These are phyloP conservation scores for Aspergillus uvarum DNA, from an alignment of 2,329 filamentous ascomycete species.

Conservation along the genomic window DNA sequence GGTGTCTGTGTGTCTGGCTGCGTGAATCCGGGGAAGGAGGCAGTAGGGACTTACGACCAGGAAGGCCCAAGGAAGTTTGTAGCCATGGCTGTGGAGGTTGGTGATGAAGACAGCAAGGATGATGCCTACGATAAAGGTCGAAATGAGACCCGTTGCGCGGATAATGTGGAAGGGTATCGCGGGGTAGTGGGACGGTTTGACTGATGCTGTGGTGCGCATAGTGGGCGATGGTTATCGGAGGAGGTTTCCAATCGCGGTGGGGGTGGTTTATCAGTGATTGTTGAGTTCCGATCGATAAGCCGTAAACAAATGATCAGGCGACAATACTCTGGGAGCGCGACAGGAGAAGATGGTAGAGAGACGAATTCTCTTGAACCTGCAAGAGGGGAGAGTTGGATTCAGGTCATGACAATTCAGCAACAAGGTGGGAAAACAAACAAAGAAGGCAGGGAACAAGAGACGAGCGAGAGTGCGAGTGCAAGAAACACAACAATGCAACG, in stretches of 20 bases:
- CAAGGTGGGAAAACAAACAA: neutral
- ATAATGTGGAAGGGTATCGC: constrained; percentile 42
- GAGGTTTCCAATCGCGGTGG: neutral
- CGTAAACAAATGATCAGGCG: neutral
- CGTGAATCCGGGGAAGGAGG: neutral
- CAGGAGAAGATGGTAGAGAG: neutral
- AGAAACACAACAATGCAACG: constrained; percentile 10
- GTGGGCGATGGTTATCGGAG: constrained; percentile 7
- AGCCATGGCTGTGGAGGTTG: constrained; percentile 53
- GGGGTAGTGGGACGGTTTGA: constrained; percentile 43
- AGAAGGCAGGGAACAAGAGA: neutral
- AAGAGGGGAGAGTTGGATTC: neutral
- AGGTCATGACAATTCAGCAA: neutral
- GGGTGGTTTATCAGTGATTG: neutral
- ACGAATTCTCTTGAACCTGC: neutral
- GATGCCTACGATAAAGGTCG: constrained; percentile 53
- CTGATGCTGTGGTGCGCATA: constrained; percentile 33
- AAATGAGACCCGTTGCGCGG: constrained; percentile 46
- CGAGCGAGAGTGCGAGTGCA: neutral
- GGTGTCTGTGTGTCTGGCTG: neutral
- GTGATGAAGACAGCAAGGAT: constrained; percentile 59
- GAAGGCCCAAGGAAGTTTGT: constrained; percentile 59
- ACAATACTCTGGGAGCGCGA: no score
- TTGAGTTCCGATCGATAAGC: neutral
- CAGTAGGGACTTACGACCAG: constrained; percentile 49